Percentiles rank a stretch among this genome's conserved stretches.
Conservation (phyloP, 306 rosid genomes). For the Gastrolobium bilobum region DNA sequence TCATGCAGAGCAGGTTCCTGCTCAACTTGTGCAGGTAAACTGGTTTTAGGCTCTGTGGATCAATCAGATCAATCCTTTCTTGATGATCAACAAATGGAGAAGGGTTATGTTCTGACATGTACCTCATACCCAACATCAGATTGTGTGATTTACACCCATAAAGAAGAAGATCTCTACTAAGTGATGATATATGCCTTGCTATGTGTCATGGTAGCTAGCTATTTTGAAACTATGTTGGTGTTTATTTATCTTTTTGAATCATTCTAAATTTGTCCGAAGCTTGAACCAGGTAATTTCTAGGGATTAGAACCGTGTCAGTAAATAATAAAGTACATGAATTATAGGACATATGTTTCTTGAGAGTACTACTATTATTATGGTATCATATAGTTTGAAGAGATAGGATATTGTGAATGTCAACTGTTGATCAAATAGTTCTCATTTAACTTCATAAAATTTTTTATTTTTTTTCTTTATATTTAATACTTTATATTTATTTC, state of each 20-base stretch:
- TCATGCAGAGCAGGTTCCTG: constrained; percentile 90
- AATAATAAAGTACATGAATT: not conserved
- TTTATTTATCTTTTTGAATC: constrained; percentile 18
- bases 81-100: constrained; percentile 64
- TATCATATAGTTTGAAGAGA: not conserved
- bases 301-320: not conserved
- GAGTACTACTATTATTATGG: not conserved
- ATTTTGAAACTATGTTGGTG: constrained; percentile 32
- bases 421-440: too few relatives aligned
- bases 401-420: too few relatives aligned
- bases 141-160: constrained; percentile 71
- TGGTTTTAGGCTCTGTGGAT: constrained; percentile 64
- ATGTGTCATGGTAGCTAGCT: constrained; percentile 15
- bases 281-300: not conserved
- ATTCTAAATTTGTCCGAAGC: not conserved
- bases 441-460: too few relatives aligned
- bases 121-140: constrained; percentile 70
- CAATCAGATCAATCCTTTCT: constrained; percentile 77
- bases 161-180: constrained; percentile 66
- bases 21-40: constrained; percentile 77
- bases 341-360: not conserved
- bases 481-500: too few relatives aligned
- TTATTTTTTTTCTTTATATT: too few relatives aligned
- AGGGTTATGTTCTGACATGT: constrained; percentile 70
- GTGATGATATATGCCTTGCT: not conserved